Evolutionary conservation across 179 eudicot species (phyloP).

Genomic region (Pouteria campechiana): DNA sequence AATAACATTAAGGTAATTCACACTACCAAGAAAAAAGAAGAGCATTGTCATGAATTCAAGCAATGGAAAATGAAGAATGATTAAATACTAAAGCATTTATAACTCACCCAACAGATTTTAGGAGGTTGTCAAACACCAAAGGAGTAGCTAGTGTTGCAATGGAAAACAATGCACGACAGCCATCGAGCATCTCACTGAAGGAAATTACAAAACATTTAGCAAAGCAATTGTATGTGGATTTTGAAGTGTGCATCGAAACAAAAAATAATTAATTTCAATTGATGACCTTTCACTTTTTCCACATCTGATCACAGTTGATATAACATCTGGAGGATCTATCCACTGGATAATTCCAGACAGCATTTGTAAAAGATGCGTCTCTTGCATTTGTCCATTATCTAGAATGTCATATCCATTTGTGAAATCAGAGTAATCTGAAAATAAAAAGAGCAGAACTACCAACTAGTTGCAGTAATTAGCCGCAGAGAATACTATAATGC

Average conservation of each 20-base stretch:
- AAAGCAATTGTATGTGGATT: background rate
- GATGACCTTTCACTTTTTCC: constrained; percentile 96
- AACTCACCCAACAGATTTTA: constrained; percentile 70
- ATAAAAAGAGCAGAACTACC: constrained; percentile 1
- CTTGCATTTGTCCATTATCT: constrained; percentile 64
- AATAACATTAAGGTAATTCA: no score
- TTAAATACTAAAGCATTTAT: background rate
- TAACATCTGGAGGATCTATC: constrained; percentile 77
- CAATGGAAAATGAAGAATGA: background rate
- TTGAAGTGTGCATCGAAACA: no score
- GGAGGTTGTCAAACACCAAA: constrained; percentile 53
- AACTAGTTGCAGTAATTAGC: background rate
- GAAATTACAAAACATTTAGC: constrained; percentile 3
- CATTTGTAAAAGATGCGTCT: constrained; percentile 66
- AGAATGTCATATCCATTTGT: no score
- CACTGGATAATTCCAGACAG: constrained; percentile 73
- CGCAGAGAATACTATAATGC: no score
- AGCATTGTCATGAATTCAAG: background rate
- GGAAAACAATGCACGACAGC: constrained; percentile 87
- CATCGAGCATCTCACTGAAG: constrained; percentile 97
- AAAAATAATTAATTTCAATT: no score
- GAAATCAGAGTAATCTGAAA: constrained; percentile 1
- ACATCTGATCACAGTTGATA: constrained; percentile 50
- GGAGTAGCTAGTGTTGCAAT: constrained; percentile 76
- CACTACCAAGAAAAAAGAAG: constrained; percentile 1